These are phyloP conservation scores for Penstemon eatonii DNA, from an alignment of 257 asterid genomes.

Conservation along the genomic window DNA sequence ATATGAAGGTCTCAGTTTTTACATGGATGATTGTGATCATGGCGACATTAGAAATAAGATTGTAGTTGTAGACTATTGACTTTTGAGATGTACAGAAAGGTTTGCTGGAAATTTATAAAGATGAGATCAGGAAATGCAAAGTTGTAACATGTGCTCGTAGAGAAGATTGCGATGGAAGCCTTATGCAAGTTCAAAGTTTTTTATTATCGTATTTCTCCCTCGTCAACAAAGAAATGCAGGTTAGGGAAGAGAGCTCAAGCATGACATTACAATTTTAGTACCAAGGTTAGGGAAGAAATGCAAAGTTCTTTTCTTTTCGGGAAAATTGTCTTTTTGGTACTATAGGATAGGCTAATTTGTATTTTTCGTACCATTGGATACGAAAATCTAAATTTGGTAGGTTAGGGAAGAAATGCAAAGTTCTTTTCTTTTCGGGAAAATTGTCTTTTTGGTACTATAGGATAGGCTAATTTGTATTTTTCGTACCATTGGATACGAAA, in stretches of 20 bases:
- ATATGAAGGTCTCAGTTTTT: slow-evolving; percentile 6
- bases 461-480: no score
- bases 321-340: no score
- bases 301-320: no score
- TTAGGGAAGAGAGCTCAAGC: not conserved
- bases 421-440: no score
- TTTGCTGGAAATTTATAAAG: slow-evolving; percentile 2
- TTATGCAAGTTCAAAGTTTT: no score
- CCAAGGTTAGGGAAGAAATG: no score
- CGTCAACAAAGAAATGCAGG: not conserved
- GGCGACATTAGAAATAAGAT: not conserved
- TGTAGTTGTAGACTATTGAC: not conserved
- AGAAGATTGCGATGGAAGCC: not conserved
- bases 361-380: no score
- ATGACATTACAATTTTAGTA: not conserved
- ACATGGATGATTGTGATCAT: not conserved
- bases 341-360: no score
- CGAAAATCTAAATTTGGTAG: no score
- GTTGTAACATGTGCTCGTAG: not conserved
- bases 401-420: no score
- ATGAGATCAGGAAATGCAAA: slow-evolving; percentile 5
- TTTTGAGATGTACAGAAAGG: not conserved
- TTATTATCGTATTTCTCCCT: not conserved
- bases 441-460: no score
- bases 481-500: no score